phyloP scores from a whole-genome alignment of 2,329 filamentous ascomycete species.

The Pleurostoma richardsiae region DNA sequence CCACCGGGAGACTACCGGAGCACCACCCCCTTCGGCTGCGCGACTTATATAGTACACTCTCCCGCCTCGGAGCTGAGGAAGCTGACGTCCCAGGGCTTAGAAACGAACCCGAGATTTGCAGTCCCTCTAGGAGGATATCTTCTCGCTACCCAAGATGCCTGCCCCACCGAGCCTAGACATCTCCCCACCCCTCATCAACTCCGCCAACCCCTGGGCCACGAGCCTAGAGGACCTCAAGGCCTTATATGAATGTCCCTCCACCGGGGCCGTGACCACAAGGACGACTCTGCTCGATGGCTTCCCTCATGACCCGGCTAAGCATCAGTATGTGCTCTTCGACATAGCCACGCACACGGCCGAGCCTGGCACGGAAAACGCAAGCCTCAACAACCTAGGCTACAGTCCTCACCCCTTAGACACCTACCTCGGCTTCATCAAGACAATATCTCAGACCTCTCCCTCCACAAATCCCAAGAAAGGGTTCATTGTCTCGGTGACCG shows the following conservation, averaged over 20 bases:
- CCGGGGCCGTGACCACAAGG: conserved; percentile 70
- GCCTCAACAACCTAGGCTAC: conserved; percentile 71
- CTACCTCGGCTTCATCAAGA: conserved; percentile 54
- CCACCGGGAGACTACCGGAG: no score
- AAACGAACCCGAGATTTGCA: no score
- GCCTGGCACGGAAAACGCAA: conserved; percentile 27
- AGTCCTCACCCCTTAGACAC: conserved; percentile 55
- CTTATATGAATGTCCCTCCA: conserved; percentile 57
- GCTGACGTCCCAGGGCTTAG: no score
- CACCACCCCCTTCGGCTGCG: neutral
- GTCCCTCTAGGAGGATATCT: no score
- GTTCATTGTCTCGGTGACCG: conserved; percentile 68
- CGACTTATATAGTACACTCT: no score
- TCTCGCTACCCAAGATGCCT: conserved; percentile 7
- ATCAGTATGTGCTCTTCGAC: conserved; percentile 65
- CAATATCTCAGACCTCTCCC: conserved; percentile 29
- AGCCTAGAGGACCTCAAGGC: conserved; percentile 53
- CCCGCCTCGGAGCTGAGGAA: no score
- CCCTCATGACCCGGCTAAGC: conserved; percentile 49
- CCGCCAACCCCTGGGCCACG: conserved; percentile 72
- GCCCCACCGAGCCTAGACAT: conserved; percentile 46
- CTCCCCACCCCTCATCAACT: conserved; percentile 65
- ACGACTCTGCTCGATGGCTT: conserved; percentile 65
- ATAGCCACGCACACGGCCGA: conserved; percentile 15
- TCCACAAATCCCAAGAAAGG: conserved; percentile 37